A percentile compares a stretch with the other conserved stretches of the same genome.
Conservation (phyloP, 2,329 filamentous ascomycete species). For the Colletotrichum karsti region DNA sequence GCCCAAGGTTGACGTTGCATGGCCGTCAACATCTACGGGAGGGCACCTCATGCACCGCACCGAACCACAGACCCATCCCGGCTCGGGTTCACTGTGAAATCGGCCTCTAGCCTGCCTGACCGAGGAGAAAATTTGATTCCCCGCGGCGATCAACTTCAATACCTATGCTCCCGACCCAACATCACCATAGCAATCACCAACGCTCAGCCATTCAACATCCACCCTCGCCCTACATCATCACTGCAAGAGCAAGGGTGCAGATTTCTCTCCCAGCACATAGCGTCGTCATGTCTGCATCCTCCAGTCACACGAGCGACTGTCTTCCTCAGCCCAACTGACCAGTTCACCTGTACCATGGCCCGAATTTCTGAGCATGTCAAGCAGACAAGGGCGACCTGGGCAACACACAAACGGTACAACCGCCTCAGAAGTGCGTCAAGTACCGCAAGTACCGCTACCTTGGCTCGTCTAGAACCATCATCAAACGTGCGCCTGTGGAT, state of each 20-base stretch:
- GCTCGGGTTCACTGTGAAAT: background rate
- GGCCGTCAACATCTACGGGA: background rate
- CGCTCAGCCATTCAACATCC: background rate
- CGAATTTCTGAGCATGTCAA: background rate
- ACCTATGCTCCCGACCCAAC: background rate
- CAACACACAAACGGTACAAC: constrained; percentile 3
- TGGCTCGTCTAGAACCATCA: background rate
- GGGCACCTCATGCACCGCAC: no score
- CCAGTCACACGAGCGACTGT: constrained; percentile 9
- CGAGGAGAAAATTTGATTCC: background rate
- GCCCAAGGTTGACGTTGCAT: background rate
- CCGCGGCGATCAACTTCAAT: background rate
- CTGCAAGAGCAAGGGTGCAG: background rate
- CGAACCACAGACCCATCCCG: background rate
- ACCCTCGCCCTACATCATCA: constrained; percentile 7
- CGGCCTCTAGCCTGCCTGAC: background rate
- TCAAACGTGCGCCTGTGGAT: constrained; percentile 16
- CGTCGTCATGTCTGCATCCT: constrained; percentile 16
- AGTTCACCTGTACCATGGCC: background rate
- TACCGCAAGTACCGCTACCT: constrained; percentile 25
- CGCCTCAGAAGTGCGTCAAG: background rate
- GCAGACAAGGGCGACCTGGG: background rate
- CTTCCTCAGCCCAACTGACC: background rate
- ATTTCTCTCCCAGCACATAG: background rate
- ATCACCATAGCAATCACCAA: background rate